A percentile compares a stretch with the other conserved stretches of the same genome.
Evolutionary conservation across 805 yeast genomes (phyloP).

Genomic region (Kazachstania martiniae): DNA sequence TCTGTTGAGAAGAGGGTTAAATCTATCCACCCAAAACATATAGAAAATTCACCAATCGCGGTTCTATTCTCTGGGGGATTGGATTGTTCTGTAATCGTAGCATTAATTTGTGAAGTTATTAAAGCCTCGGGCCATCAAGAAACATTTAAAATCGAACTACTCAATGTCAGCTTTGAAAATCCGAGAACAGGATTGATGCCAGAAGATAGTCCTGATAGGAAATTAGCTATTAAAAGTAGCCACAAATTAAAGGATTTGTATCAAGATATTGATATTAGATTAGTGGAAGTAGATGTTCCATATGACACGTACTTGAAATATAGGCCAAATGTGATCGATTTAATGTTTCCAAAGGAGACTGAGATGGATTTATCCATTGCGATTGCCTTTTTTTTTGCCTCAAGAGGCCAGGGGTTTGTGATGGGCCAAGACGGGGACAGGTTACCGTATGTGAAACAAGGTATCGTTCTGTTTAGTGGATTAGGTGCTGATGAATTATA

Average conservation of each 20-base stretch:
- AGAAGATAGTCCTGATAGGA: constrained; percentile 74
- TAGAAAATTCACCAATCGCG: constrained; percentile 34
- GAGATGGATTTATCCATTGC: constrained; percentile 97
- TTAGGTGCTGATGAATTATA: constrained; percentile 95
- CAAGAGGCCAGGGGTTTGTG: constrained; percentile 41
- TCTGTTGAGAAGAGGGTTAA: constrained; percentile 43
- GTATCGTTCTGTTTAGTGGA: constrained; percentile 77
- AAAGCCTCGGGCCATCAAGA: too few species aligned
- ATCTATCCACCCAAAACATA: constrained; percentile 48
- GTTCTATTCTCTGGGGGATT: constrained; percentile 89
- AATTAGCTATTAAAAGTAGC: constrained; percentile 59
- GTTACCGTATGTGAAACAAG: constrained; percentile 36
- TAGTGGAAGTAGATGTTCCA: constrained; percentile 65
- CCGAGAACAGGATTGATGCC: constrained; percentile 59
- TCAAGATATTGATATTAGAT: constrained; percentile 31
- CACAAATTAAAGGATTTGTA: constrained; percentile 35
- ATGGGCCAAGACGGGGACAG: constrained; percentile 2
- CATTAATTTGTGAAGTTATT: constrained; percentile 33
- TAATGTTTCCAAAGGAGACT: constrained; percentile 77
- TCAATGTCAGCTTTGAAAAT: constrained; percentile 89
- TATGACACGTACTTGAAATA: constrained; percentile 52
- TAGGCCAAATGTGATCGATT: constrained; percentile 40
- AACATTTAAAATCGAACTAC: constrained; percentile 47
- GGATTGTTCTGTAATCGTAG: constrained; percentile 79
- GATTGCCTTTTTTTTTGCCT: constrained; percentile 87